Base-by-base conservation (phyloP, 2,329 filamentous ascomycete genomes). In the Venturia asperata region DNA sequence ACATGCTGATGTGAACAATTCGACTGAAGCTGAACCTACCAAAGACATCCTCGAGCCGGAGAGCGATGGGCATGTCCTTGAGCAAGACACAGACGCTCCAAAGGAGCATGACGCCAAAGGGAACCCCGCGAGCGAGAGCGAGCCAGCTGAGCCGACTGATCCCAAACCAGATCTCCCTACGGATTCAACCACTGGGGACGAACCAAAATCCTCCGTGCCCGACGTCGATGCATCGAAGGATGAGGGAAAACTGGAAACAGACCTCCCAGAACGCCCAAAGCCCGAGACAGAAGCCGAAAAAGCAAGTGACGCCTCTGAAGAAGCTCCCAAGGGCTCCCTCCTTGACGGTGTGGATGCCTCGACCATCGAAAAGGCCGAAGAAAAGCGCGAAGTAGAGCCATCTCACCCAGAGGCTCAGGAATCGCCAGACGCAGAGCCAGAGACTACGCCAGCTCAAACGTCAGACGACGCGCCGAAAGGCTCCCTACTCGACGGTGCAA, bases 391-490 rank as follows among this genome's bases (percentile, higher is more conserved):
- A 24, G 27, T 58, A 34, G 52, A 37, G 6, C 52, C 52, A 39
- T 58, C 52, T 37, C 52, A 58, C 37, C 52, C 52, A 58, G 52
- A 58, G 17, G 52, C 52, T n/a, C 52, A 58, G 30, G 52, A 58
- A 19, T 37, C 30, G 27, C 52, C 52, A 7, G 30, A 19, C 2
- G 24, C 15, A 13, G 19, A 37, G 30, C 27, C 34, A 21, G 30
- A 34, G 2, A 9, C 52, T 9, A 9, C 52, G 27, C 52, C 52
- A 58, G 52, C 52, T 7, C 30, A 37, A 37, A n/a, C 52, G 7
- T 21, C 52, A 19, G 52, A 58, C 15, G 52, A 58, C 15, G 52
- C 30, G 21, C 52, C 30, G 24, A 37, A 58, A 37, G 52, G 21
- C 30, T 58, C 52, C 1, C 13, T 58, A 15, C 52, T 58, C 27